These are phyloP conservation scores for Emericellopsis cladophorae DNA, from an alignment of 2,329 filamentous ascomycete species.

Conservation along the genomic window DNA sequence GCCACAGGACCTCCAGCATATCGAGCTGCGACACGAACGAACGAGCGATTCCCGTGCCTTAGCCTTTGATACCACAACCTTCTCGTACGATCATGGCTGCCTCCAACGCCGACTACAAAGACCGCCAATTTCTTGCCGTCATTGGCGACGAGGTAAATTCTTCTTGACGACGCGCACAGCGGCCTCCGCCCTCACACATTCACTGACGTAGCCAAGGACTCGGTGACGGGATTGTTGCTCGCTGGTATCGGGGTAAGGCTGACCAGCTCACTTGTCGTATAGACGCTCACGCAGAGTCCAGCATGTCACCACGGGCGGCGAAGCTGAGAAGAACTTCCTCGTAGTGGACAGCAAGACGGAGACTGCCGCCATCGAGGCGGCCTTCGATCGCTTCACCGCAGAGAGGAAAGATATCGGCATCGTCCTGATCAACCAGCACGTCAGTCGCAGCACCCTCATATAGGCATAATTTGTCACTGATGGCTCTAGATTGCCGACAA, in stretches of 20 bases:
- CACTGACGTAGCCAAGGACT: conserved; percentile 52
- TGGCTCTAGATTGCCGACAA: conserved; percentile 68
- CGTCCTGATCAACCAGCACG: conserved; percentile 94
- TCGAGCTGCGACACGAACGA: no score
- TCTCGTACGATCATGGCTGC: conserved; percentile 24
- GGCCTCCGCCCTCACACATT: background rate
- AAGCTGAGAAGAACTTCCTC: conserved; percentile 93
- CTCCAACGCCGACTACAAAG: conserved; percentile 51
- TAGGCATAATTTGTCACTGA: background rate
- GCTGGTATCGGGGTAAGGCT: conserved; percentile 77
- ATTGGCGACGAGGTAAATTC: conserved; percentile 85
- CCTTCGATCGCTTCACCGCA: conserved; percentile 80
- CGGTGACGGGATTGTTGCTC: conserved; percentile 87
- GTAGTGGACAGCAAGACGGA: conserved; percentile 94
- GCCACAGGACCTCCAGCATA: no score
- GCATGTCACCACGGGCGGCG: conserved; percentile 84
- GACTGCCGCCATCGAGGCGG: conserved; percentile 71
- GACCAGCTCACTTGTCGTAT: background rate
- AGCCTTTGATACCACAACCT: background rate
- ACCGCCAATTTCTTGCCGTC: conserved; percentile 91
- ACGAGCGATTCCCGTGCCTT: background rate
- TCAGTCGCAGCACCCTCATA: conserved; percentile 27
- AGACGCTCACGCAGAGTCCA: conserved; percentile 20
- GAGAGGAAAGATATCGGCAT: conserved; percentile 95
- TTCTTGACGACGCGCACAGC: background rate